Evolutionary conservation across 371 early-diverging fungal genomes (phyloP).

Genomic region (Capillidium heterosporum): DNA sequence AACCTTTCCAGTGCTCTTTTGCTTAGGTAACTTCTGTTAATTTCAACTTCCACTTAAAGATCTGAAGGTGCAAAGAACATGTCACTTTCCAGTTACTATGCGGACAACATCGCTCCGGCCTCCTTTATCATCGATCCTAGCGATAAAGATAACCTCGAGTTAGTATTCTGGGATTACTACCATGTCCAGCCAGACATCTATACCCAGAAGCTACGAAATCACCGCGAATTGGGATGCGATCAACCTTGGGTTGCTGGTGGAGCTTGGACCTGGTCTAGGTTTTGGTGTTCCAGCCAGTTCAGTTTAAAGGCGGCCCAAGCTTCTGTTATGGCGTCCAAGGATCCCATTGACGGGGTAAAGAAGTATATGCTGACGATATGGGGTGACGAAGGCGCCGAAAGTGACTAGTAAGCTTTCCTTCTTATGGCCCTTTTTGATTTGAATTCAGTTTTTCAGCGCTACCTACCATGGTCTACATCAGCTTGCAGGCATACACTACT

Average conservation of each 20-base stretch:
- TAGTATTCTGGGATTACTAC: constrained; percentile 80
- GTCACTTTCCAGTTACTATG: constrained; percentile 60
- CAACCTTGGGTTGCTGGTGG: constrained; percentile 62
- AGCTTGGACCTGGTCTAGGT: constrained; percentile 72
- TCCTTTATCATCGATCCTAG: constrained; percentile 27
- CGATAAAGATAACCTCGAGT: constrained; percentile 45
- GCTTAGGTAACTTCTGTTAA: constrained; percentile 16
- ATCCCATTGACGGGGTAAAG: constrained; percentile 27
- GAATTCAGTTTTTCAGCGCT: background rate
- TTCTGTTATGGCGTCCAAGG: constrained; percentile 46
- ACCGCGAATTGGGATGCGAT: constrained; percentile 55
- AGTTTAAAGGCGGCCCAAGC: constrained; percentile 58
- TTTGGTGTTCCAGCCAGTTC: constrained; percentile 66
- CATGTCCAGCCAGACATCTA: constrained; percentile 51
- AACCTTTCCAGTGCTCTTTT: constrained; percentile 31
- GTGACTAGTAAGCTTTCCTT: constrained; percentile 35
- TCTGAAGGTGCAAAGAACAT: constrained; percentile 50
- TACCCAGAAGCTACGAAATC: constrained; percentile 54
- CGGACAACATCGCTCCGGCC: constrained; percentile 34
- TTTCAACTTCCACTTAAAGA: constrained; percentile 12
- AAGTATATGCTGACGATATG: constrained; percentile 66
- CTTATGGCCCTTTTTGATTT: background rate
- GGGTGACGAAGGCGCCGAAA: constrained; percentile 87
- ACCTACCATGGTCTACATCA: constrained; percentile 7
- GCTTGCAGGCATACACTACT: background rate